Percentiles rank a stretch among this genome's conserved stretches.
phyloP scores from a whole-genome alignment of 441 rosid species.

The Brassica balearica region DNA sequence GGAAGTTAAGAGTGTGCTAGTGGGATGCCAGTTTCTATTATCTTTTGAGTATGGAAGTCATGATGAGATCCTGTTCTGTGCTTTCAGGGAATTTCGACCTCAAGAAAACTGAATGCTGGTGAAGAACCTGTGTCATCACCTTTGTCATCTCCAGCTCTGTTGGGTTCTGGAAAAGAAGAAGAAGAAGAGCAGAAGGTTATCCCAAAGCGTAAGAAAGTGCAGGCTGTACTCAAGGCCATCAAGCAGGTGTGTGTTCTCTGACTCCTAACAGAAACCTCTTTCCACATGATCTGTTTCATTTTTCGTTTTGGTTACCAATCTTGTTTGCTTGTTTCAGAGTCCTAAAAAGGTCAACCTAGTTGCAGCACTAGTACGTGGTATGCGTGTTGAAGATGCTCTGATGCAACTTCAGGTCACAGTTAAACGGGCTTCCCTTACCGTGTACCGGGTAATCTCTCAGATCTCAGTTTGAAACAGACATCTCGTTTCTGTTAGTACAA shows the following conservation, averaged over 20 bases:
- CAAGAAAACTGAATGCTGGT: conserved; percentile 60
- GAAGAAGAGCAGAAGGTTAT: conserved; percentile 65
- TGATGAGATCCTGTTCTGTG: conserved; percentile 25
- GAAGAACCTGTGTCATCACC: conserved; percentile 63
- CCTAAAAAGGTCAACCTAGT: conserved; percentile 93
- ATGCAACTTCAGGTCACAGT: conserved; percentile 84
- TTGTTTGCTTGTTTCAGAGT: conserved; percentile 62
- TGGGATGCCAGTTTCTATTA: conserved; percentile 33
- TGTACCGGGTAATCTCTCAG: conserved; percentile 67
- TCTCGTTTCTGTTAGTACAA: background rate
- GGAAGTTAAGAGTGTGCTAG: conserved; percentile 1
- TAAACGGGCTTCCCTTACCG: conserved; percentile 85
- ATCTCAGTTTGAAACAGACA: background rate
- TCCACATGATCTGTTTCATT: conserved; percentile 8
- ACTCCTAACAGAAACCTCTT: background rate
- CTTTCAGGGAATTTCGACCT: conserved; percentile 71
- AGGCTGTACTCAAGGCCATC: conserved; percentile 82
- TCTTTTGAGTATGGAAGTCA: background rate
- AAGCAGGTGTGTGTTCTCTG: conserved; percentile 66
- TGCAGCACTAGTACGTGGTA: conserved; percentile 90
- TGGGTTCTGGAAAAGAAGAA: conserved; percentile 61
- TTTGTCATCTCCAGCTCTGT: conserved; percentile 62
- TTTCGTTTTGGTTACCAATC: background rate
- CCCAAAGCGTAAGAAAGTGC: conserved; percentile 69
- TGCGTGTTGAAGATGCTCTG: conserved; percentile 97